Evolutionary conservation across 495 filamentous ascomycete genomes (phyloP), one percentile per base, ranked within the genome.

Genomic region (Bacidia gigantensis): DNA sequence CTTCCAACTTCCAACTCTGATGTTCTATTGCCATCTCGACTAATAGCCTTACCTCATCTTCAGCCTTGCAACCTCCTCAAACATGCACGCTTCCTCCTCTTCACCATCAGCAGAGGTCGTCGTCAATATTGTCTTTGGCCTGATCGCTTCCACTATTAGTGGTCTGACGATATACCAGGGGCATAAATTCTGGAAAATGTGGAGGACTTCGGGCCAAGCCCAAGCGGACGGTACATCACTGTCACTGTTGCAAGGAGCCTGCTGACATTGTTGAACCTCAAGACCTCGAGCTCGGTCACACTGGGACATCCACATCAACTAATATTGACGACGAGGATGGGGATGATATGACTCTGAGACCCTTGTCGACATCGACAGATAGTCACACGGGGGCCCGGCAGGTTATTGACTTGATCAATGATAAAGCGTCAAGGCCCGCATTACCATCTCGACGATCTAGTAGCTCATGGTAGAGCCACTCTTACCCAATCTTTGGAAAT

Each of bases 41-140:
- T 14, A 5, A 35, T 14, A 35, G 29, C 29, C 29, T 35, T 35
- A 35, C 14, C 29, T 7, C 29, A 5, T 7, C 41, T 5, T 7
- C 41, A 44, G 41, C 41, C 41, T 44, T 44, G 17, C 41, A 5
- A 18, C 14, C 41, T 5, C 20, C 20, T n/a, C 41, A 35, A 35
- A n/a, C 32, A 39, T 39, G 32, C 10, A 10, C 32, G 14, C 7
- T 44, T 9, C 7, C 12, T 17, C 41, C 9, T 17, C 14, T 17
- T 17, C 9, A 5, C 20, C 41, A 5, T 44, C 41, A 5, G 20
- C 41, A 44, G 41, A 44, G 9, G 20, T 44, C 20, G 20, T 44
- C 41, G 25, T 40, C 52, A 54, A 25, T 22, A n/a, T 56, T 26
- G 43, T 48, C 17, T 52, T 56, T 25, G 54, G 54, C 11, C 11